Evolutionary conservation across 2,329 filamentous ascomycete genomes (phyloP).

Genomic region (Coleophoma crateriformis): DNA sequence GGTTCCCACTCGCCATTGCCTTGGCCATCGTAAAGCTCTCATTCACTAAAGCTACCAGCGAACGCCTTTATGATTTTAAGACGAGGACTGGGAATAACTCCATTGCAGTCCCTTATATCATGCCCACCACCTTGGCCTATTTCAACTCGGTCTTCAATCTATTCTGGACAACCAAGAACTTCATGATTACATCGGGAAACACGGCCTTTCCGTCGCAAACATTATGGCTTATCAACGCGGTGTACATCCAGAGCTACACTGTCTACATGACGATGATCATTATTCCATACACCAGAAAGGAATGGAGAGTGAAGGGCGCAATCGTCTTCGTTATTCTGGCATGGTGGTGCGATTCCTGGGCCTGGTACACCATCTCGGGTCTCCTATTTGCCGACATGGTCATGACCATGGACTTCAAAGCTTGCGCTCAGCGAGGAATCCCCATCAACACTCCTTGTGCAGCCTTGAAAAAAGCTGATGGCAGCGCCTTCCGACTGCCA

Average conservation of each 20-base stretch:
- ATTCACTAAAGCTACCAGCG: slow-evolving; percentile 25
- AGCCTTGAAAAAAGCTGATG: not conserved
- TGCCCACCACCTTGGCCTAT: slow-evolving; percentile 33
- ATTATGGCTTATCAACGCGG: slow-evolving; percentile 37
- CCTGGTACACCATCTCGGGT: slow-evolving; percentile 37
- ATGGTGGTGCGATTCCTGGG: slow-evolving; percentile 41
- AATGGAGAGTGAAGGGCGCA: slow-evolving; percentile 10
- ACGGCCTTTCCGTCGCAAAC: slow-evolving; percentile 37
- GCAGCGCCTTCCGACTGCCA: slow-evolving; percentile 12
- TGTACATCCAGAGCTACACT: slow-evolving; percentile 40
- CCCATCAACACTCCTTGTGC: slow-evolving; percentile 7
- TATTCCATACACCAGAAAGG: slow-evolving; percentile 23
- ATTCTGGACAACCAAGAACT: slow-evolving; percentile 36
- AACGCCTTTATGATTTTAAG: slow-evolving; percentile 33
- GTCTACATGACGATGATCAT: slow-evolving; percentile 42
- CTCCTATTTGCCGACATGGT: slow-evolving; percentile 34
- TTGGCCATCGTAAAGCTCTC: slow-evolving; percentile 32
- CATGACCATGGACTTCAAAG: slow-evolving; percentile 33
- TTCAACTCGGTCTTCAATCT: slow-evolving; percentile 40
- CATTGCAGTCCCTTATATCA: slow-evolving; percentile 25
- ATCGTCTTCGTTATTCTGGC: slow-evolving; percentile 31
- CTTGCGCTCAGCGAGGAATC: slow-evolving; percentile 16
- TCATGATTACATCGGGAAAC: slow-evolving; percentile 32
- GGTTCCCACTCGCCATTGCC: slow-evolving; percentile 32
- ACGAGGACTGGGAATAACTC: slow-evolving; percentile 29